phyloP scores from a whole-genome alignment of 495 filamentous ascomycete species.

The Tirmania nivea region DNA sequence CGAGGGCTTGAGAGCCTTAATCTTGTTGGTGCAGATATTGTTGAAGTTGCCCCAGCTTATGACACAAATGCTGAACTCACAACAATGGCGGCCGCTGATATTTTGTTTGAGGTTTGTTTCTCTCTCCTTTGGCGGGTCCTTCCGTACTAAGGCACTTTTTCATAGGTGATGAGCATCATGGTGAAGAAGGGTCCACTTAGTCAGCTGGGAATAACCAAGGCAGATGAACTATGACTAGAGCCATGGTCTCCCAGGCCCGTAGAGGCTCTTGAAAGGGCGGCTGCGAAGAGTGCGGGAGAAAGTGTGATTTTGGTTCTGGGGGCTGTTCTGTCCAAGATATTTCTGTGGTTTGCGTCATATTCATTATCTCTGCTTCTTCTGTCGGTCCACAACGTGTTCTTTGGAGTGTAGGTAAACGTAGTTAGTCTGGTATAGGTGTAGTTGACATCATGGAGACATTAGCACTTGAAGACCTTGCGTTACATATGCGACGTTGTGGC shows the following conservation, averaged over 20 bases:
- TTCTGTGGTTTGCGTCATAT: too few relatives aligned
- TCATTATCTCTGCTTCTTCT: too few relatives aligned
- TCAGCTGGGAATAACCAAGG: background rate
- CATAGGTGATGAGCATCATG: conserved; percentile 43
- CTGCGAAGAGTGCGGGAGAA: too few relatives aligned
- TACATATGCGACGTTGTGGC: too few relatives aligned
- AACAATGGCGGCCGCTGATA: conserved; percentile 39
- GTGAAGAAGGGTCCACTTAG: conserved; percentile 29
- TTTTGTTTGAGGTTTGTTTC: conserved; percentile 1
- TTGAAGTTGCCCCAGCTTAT: conserved; percentile 52
- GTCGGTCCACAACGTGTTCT: too few relatives aligned
- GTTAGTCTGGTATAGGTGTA: too few relatives aligned
- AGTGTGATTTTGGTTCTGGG: too few relatives aligned
- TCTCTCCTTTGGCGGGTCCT: background rate
- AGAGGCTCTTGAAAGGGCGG: background rate
- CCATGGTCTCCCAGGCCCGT: background rate
- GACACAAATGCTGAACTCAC: conserved; percentile 48
- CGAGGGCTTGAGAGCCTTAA: conserved; percentile 55
- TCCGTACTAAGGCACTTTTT: conserved; percentile 28
- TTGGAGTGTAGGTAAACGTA: too few relatives aligned
- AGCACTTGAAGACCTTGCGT: too few relatives aligned
- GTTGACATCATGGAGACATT: too few relatives aligned
- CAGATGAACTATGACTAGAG: too few relatives aligned
- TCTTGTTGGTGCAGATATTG: conserved; percentile 57
- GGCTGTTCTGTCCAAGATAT: too few relatives aligned